Evolutionary conservation across 1,284 basidiomycete genomes (phyloP), one percentile per base, ranked within the genome.

Genomic region (Porphyrellus sp.): DNA sequence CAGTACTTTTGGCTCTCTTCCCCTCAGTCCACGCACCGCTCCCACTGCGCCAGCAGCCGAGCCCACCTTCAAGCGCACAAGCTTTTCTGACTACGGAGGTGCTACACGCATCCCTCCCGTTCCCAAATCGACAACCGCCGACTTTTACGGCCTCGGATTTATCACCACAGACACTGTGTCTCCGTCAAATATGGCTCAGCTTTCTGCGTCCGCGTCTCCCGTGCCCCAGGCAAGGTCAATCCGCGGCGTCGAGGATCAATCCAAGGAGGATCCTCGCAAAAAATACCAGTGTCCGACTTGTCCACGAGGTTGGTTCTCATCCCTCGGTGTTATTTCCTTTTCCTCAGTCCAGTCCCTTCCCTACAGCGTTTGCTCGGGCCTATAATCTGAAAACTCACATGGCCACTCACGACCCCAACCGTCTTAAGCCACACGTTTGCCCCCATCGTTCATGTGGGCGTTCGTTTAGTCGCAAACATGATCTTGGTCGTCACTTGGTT

Each of bases 351-450:
- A 56, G 44, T 15, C 2, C 20, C 1, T 3, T 18, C 47, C 52
- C 47, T 38, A 56, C 47, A 86, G 91, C 89, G 0, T 94, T 94
- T 62, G 91, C 91, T 20, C 78, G 91, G n/a, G 90, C 90, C 0
- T 94, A 89, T 71, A 94, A 94, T 62, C 72, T 94, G 52, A 93
- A 93, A 75, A 94, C 92, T 0, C 91, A 94, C 69, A 83, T 91
- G 77, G 86, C 86, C 6, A 94, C 91, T 3, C 91, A 94, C 69
- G 90, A 93, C 64, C 91, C 91, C 18, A 86, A 90, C 69, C 79
- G 91, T 50, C 74, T 86, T 43, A 94, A 94, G 74, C 90, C 91
- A 1, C 89, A 89, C 63, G 78, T 85, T 30, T 94, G 91, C 67
- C 85, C 85, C 38, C 88, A 93, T 68, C 77, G 80, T 43, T 80